Evolutionary conservation across 306 rosid genomes (phyloP).

Genomic region (Vigna reflexopilosa): DNA sequence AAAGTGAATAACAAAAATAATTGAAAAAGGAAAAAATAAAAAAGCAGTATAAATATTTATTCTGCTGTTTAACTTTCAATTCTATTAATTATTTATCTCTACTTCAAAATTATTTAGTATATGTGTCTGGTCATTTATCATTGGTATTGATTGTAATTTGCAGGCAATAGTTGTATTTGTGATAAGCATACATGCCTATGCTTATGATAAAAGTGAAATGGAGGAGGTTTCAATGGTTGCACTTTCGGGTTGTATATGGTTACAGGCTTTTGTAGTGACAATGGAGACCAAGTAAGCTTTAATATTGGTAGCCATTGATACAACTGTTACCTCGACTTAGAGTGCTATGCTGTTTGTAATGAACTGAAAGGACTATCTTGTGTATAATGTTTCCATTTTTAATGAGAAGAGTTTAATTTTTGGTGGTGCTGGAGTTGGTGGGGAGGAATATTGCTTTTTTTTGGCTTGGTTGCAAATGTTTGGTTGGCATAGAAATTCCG

Average conservation of each 20-base stretch:
- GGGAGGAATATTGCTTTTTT: neutral
- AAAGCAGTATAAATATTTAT: no score
- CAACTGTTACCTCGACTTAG: slow-evolving; percentile 9
- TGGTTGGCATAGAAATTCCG: neutral
- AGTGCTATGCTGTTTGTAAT: neutral
- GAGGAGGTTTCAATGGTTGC: slow-evolving; percentile 96
- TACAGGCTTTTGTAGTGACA: slow-evolving; percentile 93
- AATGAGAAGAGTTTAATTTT: neutral
- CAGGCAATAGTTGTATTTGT: slow-evolving; percentile 90
- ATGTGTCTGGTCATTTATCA: slow-evolving; percentile 36
- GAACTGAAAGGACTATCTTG: slow-evolving; percentile 22
- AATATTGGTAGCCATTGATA: slow-evolving; percentile 23
- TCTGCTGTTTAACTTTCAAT: no score
- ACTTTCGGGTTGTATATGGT: slow-evolving; percentile 96
- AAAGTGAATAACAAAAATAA: no score
- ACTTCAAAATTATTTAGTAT: slow-evolving; percentile 25
- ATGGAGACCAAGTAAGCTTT: slow-evolving; percentile 93
- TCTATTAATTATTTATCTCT: no score
- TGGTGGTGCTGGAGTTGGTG: neutral
- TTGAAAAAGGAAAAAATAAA: no score
- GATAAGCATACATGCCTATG: slow-evolving; percentile 89
- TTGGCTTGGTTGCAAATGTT: slow-evolving; percentile 29
- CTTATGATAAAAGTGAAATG: slow-evolving; percentile 91
- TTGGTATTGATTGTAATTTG: slow-evolving; percentile 45
- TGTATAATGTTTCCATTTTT: slow-evolving; percentile 31